Percentiles rank a stretch among this genome's conserved stretches.
These are phyloP conservation scores for Ceratobasidium theobromae DNA, from an alignment of 1,284 basidiomycete genomes.

Conservation along the genomic window DNA sequence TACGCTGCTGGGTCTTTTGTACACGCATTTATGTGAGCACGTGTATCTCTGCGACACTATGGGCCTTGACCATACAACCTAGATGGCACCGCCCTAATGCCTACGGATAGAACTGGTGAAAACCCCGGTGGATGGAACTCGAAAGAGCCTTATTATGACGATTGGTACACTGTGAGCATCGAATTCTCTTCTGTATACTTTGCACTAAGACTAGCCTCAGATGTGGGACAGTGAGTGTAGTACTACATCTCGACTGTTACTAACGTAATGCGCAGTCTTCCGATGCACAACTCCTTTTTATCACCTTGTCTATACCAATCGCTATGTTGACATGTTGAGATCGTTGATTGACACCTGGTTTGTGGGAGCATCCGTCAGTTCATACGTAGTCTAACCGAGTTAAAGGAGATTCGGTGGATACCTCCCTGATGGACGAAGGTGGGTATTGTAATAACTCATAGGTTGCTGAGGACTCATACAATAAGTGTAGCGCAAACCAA, in stretches of 20 bases:
- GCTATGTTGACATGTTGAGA: slow-evolving; percentile 20
- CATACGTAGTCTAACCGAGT: background rate
- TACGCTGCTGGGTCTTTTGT: slow-evolving; percentile 6
- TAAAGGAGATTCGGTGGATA: slow-evolving; percentile 15
- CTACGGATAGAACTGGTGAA: slow-evolving; percentile 16
- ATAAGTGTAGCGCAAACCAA: slow-evolving; percentile 7
- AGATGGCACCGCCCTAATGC: slow-evolving; percentile 21
- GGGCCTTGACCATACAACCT: background rate
- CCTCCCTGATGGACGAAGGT: slow-evolving; percentile 17
- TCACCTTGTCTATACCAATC: slow-evolving; percentile 16
- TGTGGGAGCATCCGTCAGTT: background rate
- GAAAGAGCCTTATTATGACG: slow-evolving; percentile 19
- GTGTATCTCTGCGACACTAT: background rate
- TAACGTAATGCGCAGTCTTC: background rate
- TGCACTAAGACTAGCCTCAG: background rate
- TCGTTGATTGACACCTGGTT: slow-evolving; percentile 24
- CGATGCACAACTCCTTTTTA: slow-evolving; percentile 22
- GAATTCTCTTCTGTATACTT: background rate
- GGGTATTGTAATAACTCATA: background rate
- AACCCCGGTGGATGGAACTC: slow-evolving; percentile 23
- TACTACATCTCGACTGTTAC: background rate
- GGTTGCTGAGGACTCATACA: background rate
- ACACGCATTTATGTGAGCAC: slow-evolving; percentile 14
- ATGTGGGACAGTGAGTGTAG: slow-evolving; percentile 24
- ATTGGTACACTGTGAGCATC: slow-evolving; percentile 17